A percentile compares a stretch with the other conserved stretches of the same genome.
phyloP scores from a whole-genome alignment of 2,329 filamentous ascomycete genomes.

The Tympanopsis confertula region DNA sequence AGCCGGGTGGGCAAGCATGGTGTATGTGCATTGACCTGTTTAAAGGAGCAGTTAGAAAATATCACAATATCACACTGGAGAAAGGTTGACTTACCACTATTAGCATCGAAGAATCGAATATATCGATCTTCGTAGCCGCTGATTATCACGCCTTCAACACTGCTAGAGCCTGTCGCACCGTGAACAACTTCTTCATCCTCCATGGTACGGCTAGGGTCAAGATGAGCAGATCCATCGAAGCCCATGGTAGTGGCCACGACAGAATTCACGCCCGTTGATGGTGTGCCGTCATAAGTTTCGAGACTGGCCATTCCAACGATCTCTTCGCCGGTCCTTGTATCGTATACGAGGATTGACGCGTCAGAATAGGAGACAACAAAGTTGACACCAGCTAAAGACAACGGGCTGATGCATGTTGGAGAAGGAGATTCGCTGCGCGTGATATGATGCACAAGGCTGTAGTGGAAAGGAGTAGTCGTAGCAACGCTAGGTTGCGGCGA shows the following conservation, averaged over 20 bases:
- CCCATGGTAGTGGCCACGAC: conserved; percentile 79
- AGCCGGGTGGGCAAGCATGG: conserved; percentile 91
- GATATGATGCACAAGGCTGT: conserved; percentile 81
- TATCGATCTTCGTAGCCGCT: conserved; percentile 94
- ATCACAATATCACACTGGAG: background rate
- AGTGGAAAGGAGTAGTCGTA: conserved; percentile 74
- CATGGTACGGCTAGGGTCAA: conserved; percentile 48
- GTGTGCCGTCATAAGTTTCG: conserved; percentile 83
- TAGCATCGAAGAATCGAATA: conserved; percentile 95
- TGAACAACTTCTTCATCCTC: conserved; percentile 63
- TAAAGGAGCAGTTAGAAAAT: conserved; percentile 6
- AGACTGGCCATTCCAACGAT: conserved; percentile 84
- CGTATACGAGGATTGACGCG: conserved; percentile 80
- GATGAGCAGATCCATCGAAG: conserved; percentile 58
- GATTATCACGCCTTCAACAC: conserved; percentile 86
- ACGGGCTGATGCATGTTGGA: conserved; percentile 83
- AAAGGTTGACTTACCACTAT: conserved; percentile 68
- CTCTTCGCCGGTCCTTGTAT: conserved; percentile 83
- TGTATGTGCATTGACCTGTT: conserved; percentile 97
- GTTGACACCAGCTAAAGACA: conserved; percentile 70
- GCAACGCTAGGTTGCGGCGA: conserved; percentile 82
- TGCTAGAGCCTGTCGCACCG: conserved; percentile 72
- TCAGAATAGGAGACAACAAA: conserved; percentile 92
- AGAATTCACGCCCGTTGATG: conserved; percentile 72
- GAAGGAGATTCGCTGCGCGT: conserved; percentile 55